Percentiles rank a stretch among this genome's conserved stretches.
Conservation (phyloP, 176 grass and related monocot genomes). For the Raddia distichophylla region DNA sequence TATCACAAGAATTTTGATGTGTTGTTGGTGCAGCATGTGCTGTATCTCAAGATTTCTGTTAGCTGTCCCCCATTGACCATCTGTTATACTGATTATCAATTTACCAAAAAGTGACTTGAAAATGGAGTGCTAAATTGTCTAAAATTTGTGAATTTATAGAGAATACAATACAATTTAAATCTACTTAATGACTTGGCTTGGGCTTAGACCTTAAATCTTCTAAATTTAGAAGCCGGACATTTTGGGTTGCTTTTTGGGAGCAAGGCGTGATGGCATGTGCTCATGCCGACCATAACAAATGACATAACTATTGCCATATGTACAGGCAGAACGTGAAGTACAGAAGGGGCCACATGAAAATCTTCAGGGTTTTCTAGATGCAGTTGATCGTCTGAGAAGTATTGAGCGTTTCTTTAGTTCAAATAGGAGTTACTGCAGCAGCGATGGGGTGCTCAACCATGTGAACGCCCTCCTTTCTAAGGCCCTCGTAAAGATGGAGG, state of each 20-base stretch:
- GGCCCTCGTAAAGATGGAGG: constrained; percentile 80
- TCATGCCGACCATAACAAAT: too few relatives aligned
- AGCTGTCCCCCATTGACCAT: too few relatives aligned
- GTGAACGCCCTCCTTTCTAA: constrained; percentile 74
- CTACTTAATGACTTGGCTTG: too few relatives aligned
- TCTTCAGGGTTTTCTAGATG: constrained; percentile 78
- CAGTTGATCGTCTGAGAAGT: constrained; percentile 75
- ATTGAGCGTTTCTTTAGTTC: constrained; percentile 89
- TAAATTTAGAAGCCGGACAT: too few relatives aligned
- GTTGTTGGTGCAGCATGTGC: not conserved
- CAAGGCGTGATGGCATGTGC: not conserved
- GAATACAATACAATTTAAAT: too few relatives aligned
- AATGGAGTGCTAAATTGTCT: too few relatives aligned
- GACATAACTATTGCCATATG: not conserved
- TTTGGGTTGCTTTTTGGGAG: not conserved
- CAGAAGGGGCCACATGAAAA: constrained; percentile 81
- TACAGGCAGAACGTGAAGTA: constrained; percentile 82
- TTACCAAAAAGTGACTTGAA: too few relatives aligned
- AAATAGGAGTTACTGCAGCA: constrained; percentile 83
- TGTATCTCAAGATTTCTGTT: too few relatives aligned
- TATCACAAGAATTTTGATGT: not conserved
- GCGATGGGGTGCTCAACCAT: constrained; percentile 78
- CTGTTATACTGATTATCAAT: too few relatives aligned
- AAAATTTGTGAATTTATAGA: too few relatives aligned
- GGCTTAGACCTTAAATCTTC: too few relatives aligned